Evolutionary conservation across 2,329 filamentous ascomycete genomes (phyloP), one percentile per base, ranked within the genome.

Genomic region (Rhynchosporium secalis): DNA sequence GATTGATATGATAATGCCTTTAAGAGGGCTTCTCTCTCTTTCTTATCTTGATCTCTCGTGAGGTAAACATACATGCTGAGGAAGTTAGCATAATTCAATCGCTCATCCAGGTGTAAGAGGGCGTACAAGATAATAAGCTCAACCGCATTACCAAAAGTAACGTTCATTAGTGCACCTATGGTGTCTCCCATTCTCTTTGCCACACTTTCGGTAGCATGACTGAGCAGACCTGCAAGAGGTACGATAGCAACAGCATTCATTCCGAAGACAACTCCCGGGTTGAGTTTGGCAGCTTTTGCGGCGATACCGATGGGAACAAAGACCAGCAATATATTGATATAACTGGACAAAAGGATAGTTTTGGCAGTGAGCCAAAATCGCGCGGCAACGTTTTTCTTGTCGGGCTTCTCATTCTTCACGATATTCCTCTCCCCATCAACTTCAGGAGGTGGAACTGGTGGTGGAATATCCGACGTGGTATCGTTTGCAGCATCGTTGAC

Each of bases 271-370:
- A 90, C 76, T 48, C 82, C 86, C 26, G 86, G 83, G 59, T 80
- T 80, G 64, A 79, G 78, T 9, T 76, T 72, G 33, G 85, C 74
- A 60, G 82, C 78, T 61, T 88, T 80, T 61, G 86, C 81, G 63
- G 81, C 81, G 70, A 95, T 93, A 69, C 90, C 91, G 58, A 90
- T 80, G 7, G 90, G 91, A 36, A 94, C 90, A 72, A 92, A 92
- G 60, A 93, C 76, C 66, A 94, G 79, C 68, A 94, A 79, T 60
- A 91, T 71, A 74, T 95, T 94, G 78, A 94, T 79, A 84, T 88
- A 92, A 78, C 87, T 92, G 73, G 90, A 85, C 48, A 86, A 82
- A 65, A 93, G 70, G 71, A 86, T 85, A 73, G 78, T 81, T 80
- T 80, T 81, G 67, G 81, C 76, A 28, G 77, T 73, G 13, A 67